Base-by-base conservation (phyloP, 2,329 filamentous ascomycete genomes). In the Talaromyces atroroseus region DNA sequence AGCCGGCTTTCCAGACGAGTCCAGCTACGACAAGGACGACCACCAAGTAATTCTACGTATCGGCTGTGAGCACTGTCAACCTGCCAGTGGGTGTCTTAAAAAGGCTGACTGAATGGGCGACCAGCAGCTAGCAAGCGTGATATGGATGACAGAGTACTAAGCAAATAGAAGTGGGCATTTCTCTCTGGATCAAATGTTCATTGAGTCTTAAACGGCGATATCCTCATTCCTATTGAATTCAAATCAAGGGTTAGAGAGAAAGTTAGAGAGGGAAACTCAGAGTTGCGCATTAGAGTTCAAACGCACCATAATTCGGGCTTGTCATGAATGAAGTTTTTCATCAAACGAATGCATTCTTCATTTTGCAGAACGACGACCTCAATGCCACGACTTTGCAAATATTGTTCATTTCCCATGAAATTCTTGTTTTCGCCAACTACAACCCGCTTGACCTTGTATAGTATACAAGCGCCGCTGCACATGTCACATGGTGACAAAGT, bases 401-500 rank as follows among this genome's bases (percentile, higher is more conserved):
- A 86, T 32, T 83, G 80, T 71, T 92, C 88, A 16, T 86, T 87
- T 29, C 88, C 88, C 11, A 89, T 67, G 62, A 89, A 91, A 20
- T 81, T 90, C 66, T 82, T 82, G 73, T 91, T 90, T 75, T 92
- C 88, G 49, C 86, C 88, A 63, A 92, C 82, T 29, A 92, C 87
- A 2, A 91, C 87, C 21, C 88, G 80, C 48, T 80, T 78, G 57
- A 92, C 81, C 65, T 87, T 87, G 77, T 90, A 92, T 58, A 91
- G 78, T 58, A 92, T 75, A 65, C 87, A 90, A 2, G 88, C 87
- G 8, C 88, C 88, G 3, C 88, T 90, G 71, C 86, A 92, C 88
- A 91, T 91, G 66, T 89, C 86, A 69, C 88, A 92, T 0, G 88
- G 88, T 2, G 86, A 89, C 6, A 92, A 76, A 0, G 88, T 90